These are phyloP conservation scores for Isoetes taiwanensis DNA, from an alignment of 75 land plant genomes.

Conservation along the genomic window DNA sequence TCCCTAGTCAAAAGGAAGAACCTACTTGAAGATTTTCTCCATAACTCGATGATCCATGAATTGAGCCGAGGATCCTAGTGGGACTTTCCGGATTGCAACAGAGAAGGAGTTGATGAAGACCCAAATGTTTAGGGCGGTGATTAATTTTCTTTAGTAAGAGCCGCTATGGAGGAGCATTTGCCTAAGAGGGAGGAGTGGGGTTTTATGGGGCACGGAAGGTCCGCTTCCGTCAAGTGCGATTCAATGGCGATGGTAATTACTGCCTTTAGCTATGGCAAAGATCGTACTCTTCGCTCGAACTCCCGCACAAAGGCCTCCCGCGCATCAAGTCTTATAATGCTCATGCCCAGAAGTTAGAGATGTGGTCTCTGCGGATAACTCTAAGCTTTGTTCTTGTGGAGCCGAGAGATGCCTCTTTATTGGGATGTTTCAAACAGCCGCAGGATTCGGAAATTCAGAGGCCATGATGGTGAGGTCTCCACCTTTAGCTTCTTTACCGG, in stretches of 20 bases:
- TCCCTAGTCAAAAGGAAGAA: no score
- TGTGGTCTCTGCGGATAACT: slow-evolving; percentile 86
- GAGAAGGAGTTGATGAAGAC: no score
- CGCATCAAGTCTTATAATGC: slow-evolving; percentile 89
- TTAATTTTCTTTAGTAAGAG: no score
- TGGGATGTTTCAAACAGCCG: slow-evolving; percentile 94
- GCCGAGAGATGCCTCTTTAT: slow-evolving; percentile 80
- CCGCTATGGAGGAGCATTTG: slow-evolving; percentile 18
- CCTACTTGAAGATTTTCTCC: no score
- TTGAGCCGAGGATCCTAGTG: no score
- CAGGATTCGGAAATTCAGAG: slow-evolving; percentile 89
- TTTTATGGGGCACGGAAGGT: slow-evolving; percentile 82
- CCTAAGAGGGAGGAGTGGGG: slow-evolving; percentile 62
- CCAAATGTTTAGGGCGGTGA: no score
- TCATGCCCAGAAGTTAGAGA: slow-evolving; percentile 99
- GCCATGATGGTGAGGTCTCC: slow-evolving; percentile 89
- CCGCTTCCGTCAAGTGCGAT: slow-evolving; percentile 83
- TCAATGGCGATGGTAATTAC: slow-evolving; percentile 86
- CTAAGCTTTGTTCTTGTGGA: slow-evolving; percentile 81
- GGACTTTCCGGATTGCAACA: no score
- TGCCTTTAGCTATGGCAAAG: slow-evolving; percentile 93
- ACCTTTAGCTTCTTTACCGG: no score
- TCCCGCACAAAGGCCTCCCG: slow-evolving; percentile 68
- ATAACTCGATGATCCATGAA: no score
- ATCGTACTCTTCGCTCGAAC: slow-evolving; percentile 94